phyloP scores from a whole-genome alignment of 1,284 basidiomycete genomes.

The Phaffia rhodozyma region DNA sequence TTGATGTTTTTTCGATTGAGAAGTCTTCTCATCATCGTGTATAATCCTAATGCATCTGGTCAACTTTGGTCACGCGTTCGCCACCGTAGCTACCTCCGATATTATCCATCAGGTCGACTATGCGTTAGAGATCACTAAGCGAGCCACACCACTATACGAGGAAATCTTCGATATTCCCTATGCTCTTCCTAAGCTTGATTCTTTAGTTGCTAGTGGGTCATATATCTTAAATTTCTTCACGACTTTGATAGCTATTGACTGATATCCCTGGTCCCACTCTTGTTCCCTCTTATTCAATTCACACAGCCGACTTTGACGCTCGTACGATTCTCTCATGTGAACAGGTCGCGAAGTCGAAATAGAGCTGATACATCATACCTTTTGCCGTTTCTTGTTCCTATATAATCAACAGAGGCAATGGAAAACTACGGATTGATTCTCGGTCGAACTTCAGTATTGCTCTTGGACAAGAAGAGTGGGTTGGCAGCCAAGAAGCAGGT shows the following conservation, averaged over 20 bases:
- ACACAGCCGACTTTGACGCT: neutral
- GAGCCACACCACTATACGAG: conserved; percentile 85
- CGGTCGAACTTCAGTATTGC: conserved; percentile 68
- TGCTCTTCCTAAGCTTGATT: conserved; percentile 86
- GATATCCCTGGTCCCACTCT: no score
- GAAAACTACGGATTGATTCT: conserved; percentile 71
- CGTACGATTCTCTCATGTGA: neutral
- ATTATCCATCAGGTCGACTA: conserved; percentile 55
- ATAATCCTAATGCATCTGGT: neutral
- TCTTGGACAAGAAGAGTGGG: conserved; percentile 69
- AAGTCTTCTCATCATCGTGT: no score
- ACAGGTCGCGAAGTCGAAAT: no score
- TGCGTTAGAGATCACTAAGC: conserved; percentile 78
- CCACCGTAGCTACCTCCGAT: conserved; percentile 59
- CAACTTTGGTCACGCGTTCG: neutral
- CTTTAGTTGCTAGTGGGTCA: conserved; percentile 26
- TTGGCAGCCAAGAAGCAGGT: conserved; percentile 67
- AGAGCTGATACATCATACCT: no score
- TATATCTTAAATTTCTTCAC: no score
- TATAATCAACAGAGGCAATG: neutral
- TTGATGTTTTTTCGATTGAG: neutral
- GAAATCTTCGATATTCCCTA: conserved; percentile 81
- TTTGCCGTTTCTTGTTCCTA: neutral
- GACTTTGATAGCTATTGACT: no score
- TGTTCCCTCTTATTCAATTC: neutral